Conservation (phyloP, 805 yeast genomes). For the Myxozyma melibiosi region DNA sequence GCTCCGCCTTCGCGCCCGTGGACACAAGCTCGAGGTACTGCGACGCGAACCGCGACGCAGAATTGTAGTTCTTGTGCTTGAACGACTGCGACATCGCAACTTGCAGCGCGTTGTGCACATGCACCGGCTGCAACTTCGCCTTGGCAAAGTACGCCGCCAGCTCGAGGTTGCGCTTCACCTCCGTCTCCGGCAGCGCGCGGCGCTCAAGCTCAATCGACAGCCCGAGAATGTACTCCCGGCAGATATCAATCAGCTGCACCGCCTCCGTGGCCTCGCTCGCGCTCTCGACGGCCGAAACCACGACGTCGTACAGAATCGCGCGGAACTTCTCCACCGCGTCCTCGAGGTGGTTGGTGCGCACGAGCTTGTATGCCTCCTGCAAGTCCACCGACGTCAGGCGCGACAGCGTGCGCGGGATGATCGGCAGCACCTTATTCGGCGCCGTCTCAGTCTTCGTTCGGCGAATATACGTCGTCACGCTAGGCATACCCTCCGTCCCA, state of each 20-base stretch:
- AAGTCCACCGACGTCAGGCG: conserved; percentile 59
- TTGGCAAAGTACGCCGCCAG: conserved; percentile 94
- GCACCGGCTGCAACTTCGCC: conserved; percentile 78
- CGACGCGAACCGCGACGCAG: conserved; percentile 86
- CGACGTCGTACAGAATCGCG: conserved; percentile 70
- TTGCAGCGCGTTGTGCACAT: conserved; percentile 82
- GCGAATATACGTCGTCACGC: conserved; percentile 69
- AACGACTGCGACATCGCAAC: conserved; percentile 94
- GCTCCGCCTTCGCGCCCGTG: conserved; percentile 73
- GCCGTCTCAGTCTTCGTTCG: conserved; percentile 59
- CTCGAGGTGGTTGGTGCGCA: conserved; percentile 80
- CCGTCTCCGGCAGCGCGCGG: conserved; percentile 66
- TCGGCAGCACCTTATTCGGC: conserved; percentile 58
- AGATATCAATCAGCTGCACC: conserved; percentile 64
- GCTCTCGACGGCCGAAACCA: conserved; percentile 68
- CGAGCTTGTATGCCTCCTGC: conserved; percentile 75
- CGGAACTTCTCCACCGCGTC: conserved; percentile 82
- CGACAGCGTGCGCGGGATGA: conserved; percentile 68
- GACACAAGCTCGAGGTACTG: conserved; percentile 73
- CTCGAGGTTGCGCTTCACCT: conserved; percentile 84
- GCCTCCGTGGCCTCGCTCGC: conserved; percentile 80
- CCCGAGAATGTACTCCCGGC: conserved; percentile 91
- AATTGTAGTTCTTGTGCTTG: conserved; percentile 81
- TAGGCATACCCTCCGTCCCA: conserved; percentile 71
- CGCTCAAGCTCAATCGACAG: conserved; percentile 88